Evolutionary conservation across 345 rosid genomes (phyloP), one percentile per base, ranked within the genome.

Genomic region (Aegle marmelos): DNA sequence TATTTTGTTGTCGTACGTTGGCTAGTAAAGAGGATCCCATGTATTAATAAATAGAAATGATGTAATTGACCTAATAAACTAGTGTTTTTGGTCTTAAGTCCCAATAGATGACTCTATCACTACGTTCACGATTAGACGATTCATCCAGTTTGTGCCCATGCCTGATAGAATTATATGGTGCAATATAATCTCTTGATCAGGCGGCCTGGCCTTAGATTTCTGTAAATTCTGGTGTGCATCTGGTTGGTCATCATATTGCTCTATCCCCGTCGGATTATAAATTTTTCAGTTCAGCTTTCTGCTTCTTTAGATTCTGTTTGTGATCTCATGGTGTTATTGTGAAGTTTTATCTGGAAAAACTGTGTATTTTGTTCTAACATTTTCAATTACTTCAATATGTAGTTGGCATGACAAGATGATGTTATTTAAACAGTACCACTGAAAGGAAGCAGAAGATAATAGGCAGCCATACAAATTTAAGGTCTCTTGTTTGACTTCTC

Each of bases 391-490:
- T 72, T 76, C 13, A 45, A 69, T 69, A 68, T 83, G 91, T 90
- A 94, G 97, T 74, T 94, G 93, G 88, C 97, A 92, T 83, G 98
- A 94, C 81, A 91, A 88, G 83, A 94, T 92, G 66, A 86, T 94
- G 89, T 77, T 94, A 70, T 91, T 90, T 64, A 96, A 92, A 88
- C 97, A 91, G 30, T 65, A 92, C 70, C 96, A 88, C 72, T 92
- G 97, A 93, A 90, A 92, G 84, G 85, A 91, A 78, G 97, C 98
- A 17, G 83, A 54, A 87, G 88, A 86, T 11, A 88, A 90, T 89
- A 89, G 87, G 0, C 85, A 91, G 87, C 96, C 94, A 33, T 94
- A 94, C 60, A 87, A 93, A 75, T 91, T 91, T 81, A 88, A 86
- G 97, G 98, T 94, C 77, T 48, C 57, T 10, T 71, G 39, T 57